These are phyloP conservation scores for Psidium friedrichsthalianum DNA, from an alignment of 345 rosid genomes.

Conservation along the genomic window DNA sequence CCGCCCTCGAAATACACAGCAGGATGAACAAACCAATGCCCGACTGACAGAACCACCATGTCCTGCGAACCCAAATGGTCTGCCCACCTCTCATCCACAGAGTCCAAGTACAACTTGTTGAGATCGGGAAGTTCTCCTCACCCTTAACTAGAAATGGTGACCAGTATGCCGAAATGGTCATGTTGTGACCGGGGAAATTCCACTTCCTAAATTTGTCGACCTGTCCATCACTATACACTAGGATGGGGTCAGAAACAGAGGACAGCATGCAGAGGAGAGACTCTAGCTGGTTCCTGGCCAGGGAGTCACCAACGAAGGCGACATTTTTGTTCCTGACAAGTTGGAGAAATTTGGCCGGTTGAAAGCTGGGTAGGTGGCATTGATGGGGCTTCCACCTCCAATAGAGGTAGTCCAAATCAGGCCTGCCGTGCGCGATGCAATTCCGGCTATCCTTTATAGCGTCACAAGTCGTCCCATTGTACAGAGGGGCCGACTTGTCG, in stretches of 20 bases:
- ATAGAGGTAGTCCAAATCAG: constrained; percentile 63
- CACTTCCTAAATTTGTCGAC: constrained; percentile 73
- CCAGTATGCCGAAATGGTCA: constrained; percentile 68
- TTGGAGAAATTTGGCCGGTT: constrained; percentile 47
- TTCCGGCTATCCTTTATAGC: constrained; percentile 80
- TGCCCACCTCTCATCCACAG: constrained; percentile 74
- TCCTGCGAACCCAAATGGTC: constrained; percentile 44
- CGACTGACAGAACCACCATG: constrained; percentile 56
- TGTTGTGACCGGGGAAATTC: constrained; percentile 53
- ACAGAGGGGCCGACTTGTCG: constrained; percentile 62
- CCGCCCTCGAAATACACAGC: constrained; percentile 69
- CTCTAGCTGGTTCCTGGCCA: constrained; percentile 95
- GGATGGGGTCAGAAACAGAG: constrained; percentile 42
- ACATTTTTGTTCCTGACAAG: constrained; percentile 50
- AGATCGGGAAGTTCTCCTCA: constrained; percentile 55
- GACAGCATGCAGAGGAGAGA: constrained; percentile 78
- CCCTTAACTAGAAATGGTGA: constrained; percentile 92
- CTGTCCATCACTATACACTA: constrained; percentile 54
- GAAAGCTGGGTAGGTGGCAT: constrained; percentile 79
- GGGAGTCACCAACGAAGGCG: constrained; percentile 91
- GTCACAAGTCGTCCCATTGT: constrained; percentile 69
- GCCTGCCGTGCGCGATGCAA: constrained; percentile 77
- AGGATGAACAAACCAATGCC: constrained; percentile 93
- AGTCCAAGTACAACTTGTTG: constrained; percentile 56
- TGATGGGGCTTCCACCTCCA: constrained; percentile 88